A percentile compares a stretch with the other conserved stretches of the same genome.
These are phyloP conservation scores for Solanum sparsipilum DNA, from an alignment of 257 asterid species.

Conservation along the genomic window DNA sequence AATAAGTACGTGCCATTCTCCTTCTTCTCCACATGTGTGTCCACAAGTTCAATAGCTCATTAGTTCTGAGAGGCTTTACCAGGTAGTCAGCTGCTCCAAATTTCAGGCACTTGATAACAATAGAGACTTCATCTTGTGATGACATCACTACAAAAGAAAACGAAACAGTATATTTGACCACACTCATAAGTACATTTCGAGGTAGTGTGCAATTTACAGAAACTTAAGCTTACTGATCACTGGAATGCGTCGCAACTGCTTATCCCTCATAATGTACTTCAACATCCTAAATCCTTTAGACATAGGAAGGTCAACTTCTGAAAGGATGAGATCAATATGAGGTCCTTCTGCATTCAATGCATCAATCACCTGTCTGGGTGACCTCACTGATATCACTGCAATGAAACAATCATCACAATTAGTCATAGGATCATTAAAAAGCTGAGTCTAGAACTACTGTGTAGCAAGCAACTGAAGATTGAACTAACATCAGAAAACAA, in stretches of 20 bases:
- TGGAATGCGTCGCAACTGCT: slow-evolving; percentile 66
- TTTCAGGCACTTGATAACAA: slow-evolving; percentile 18
- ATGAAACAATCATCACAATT: slow-evolving; percentile 4
- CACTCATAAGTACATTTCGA: neutral
- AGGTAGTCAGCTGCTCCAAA: slow-evolving; percentile 97
- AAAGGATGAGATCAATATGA: slow-evolving; percentile 42
- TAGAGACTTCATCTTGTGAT: neutral
- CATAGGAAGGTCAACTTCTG: slow-evolving; percentile 88
- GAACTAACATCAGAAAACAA: neutral
- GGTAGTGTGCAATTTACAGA: neutral
- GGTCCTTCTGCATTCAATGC: slow-evolving; percentile 75
- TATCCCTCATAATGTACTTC: slow-evolving; percentile 68
- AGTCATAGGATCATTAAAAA: neutral
- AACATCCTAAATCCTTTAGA: slow-evolving; percentile 66
- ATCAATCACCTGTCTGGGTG: slow-evolving; percentile 82
- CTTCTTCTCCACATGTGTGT: slow-evolving; percentile 99
- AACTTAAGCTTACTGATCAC: slow-evolving; percentile 56
- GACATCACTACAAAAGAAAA: slow-evolving; percentile 72
- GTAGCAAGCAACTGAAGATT: neutral
- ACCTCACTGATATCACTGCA: slow-evolving; percentile 69
- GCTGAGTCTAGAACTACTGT: neutral
- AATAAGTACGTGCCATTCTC: slow-evolving; percentile 45
- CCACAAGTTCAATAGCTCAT: slow-evolving; percentile 95
- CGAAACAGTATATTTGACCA: neutral
- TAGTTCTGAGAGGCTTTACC: slow-evolving; percentile 85